Evolutionary conservation across 768 basidiomycete genomes (phyloP), one percentile per base, ranked within the genome.

Genomic region (Termitomyces bulborhizus): DNA sequence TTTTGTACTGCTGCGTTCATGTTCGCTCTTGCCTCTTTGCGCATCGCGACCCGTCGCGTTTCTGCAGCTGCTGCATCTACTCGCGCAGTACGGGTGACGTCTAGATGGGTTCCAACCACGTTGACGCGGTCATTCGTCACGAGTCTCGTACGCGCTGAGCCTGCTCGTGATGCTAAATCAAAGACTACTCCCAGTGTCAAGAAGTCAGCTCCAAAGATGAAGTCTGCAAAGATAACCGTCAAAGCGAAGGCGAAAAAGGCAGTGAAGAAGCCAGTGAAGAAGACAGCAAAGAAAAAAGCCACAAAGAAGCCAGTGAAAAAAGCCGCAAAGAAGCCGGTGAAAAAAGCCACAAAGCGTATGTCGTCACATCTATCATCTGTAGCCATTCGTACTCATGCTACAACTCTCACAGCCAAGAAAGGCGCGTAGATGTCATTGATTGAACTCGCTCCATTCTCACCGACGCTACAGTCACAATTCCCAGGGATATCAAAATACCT

Each of bases 51-150:
- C 27, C 53, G 58, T 42, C 51, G 52, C 55, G 50, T 57, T 12
- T 36, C 47, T 3, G n/a, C 48, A 26, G 45, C 43, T 3, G 11
- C 46, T 34, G 32, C 9, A 29, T 7, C 43, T 18, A 4, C 51
- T 8, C 53, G 43, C 12, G 2, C 51, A 18, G 15, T 54, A 39
- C 32, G 53, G 5, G 37, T 21, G 15, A 40, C 54, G 0, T 16
- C 27, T 3, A 50, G 46, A 49, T 55, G 51, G 24, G 54, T 57
- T 42, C 43, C 58, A 26, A 53, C 46, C 40, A 18, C 54, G 18
- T 50, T 51, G 51, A 59, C 63, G 46, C 63, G 63, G 46, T 60
- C 59, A 12, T 64, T 64, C 63, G 31, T 60, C 36, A 50, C 54
- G 16, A 58, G 53, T 37, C 43, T 52, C 43, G 34, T 34, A 47